phyloP scores from a whole-genome alignment of 257 asterid genomes.

The Nicotiana obtusifolia region DNA sequence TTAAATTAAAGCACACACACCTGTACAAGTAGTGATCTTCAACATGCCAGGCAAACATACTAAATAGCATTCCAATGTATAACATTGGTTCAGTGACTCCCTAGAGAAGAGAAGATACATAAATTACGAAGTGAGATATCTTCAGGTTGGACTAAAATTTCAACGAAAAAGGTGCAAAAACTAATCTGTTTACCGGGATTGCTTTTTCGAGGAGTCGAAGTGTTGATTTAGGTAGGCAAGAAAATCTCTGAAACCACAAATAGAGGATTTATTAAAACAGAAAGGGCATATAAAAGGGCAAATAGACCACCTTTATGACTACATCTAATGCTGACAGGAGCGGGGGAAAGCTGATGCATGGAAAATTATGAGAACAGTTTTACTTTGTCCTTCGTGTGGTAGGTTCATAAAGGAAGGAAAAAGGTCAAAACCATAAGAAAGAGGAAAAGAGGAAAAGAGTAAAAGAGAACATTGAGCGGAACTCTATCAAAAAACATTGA shows the following conservation, averaged over 20 bases:
- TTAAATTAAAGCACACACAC: constrained; percentile 26
- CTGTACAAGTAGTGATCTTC: constrained; percentile 98
- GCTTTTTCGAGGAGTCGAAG: constrained; percentile 85
- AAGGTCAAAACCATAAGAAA: background rate
- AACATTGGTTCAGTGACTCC: constrained; percentile 99
- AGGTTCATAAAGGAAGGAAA: background rate
- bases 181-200: constrained; percentile 59
- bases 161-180: background rate
- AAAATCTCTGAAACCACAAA: constrained; percentile 65
- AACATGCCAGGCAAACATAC: constrained; percentile 99
- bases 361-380: background rate
- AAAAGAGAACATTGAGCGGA: background rate
- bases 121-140: background rate
- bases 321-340: background rate
- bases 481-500: background rate
- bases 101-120: constrained; percentile 30
- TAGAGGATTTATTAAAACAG: background rate
- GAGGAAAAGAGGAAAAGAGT: background rate
- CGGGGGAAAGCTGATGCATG: background rate
- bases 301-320: background rate
- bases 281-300: background rate
- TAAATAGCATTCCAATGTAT: constrained; percentile 94
- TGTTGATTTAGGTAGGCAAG: constrained; percentile 75
- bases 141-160: background rate
- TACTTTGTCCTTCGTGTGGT: background rate